Evolutionary conservation across 2,329 filamentous ascomycete genomes (phyloP).

Genomic region (Xylariaceae sp.): DNA sequence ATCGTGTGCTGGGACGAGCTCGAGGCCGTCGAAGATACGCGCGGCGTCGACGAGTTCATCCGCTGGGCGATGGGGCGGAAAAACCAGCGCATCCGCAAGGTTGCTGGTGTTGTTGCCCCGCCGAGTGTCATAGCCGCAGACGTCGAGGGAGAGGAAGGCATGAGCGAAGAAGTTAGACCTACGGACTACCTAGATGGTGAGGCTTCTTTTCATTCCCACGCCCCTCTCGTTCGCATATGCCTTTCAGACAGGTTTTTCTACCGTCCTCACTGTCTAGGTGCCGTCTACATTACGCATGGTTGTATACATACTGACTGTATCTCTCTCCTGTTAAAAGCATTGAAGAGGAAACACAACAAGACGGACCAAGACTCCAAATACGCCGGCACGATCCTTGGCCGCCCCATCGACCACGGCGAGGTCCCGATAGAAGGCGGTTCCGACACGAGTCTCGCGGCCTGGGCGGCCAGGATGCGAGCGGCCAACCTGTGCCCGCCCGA

Average conservation of each 20-base stretch:
- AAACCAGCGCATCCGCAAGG: slow-evolving; percentile 74
- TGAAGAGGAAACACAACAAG: slow-evolving; percentile 92
- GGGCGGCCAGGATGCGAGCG: slow-evolving; percentile 44
- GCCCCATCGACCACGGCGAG: slow-evolving; percentile 62
- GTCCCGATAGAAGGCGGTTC: slow-evolving; percentile 75
- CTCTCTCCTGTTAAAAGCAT: slow-evolving; percentile 43
- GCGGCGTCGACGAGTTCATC: slow-evolving; percentile 72
- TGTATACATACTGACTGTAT: neutral
- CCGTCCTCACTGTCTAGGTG: too few species aligned
- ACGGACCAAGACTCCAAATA: slow-evolving; percentile 82
- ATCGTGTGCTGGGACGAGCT: slow-evolving; percentile 2
- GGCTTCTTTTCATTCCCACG: slow-evolving; percentile 21
- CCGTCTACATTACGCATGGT: too few species aligned
- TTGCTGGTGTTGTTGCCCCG: slow-evolving; percentile 61
- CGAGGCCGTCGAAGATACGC: slow-evolving; percentile 63
- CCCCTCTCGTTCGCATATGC: too few species aligned
- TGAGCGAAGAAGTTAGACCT: slow-evolving; percentile 38
- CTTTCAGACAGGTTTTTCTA: too few species aligned
- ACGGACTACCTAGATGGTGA: slow-evolving; percentile 66
- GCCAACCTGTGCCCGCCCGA: slow-evolving; percentile 26
- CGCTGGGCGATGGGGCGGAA: slow-evolving; percentile 69
- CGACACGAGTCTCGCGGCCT: slow-evolving; percentile 60
- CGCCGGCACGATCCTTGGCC: slow-evolving; percentile 76
- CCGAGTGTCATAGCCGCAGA: slow-evolving; percentile 23
- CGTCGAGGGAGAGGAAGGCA: slow-evolving; percentile 41